Evolutionary conservation across 331 rosid species (phyloP), one percentile per base, ranked within the genome.

Genomic region (Quercus phellos): DNA sequence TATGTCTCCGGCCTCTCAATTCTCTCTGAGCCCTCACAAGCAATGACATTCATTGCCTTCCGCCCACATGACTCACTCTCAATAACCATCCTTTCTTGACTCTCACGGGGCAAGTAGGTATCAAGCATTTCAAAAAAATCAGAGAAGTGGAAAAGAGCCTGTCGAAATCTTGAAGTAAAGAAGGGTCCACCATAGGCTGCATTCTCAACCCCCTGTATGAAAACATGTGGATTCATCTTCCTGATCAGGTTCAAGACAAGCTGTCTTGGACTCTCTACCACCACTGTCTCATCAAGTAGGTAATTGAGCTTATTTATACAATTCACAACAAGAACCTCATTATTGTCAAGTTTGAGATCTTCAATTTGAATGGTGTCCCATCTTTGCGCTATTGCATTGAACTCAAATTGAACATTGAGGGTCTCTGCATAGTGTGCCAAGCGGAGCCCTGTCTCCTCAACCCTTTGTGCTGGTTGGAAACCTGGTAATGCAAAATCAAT

Each of bases 401-500:
- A 78, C 54, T 77, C 82, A 78, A 82, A 82, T 21, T 76, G 79
- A 78, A 82, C 85, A 26, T 59, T 74, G 51, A 70, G 70, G 61
- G 83, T 78, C 59, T 83, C 72, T 2, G 83, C 80, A 63, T 43
- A 61, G 69, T 43, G 60, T 69, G 86, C 66, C 30, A 82, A 59
- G 21, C 74, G 79, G 18, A 4, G 55, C 17, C 85, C 85, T 0
- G 85, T 82, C 82, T 82, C 82, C 72, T 73, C 82, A 34, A 78
- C 82, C 79, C 82, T 73, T 78, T 73, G 67, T 46, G 73, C 82
- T 5, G 82, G 85, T 53, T 77, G 75, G 72, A 82, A 82, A 78
- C 85, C 85, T 55, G 85, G 85, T 32, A 32, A 69, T 26, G 85
- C 82, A 56, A 82, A 68, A 82, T 82, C 85, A 68, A 82, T 78